Evolutionary conservation across 352 stramenopile genomes (phyloP).

Genomic region (Plasmopara viticola): DNA sequence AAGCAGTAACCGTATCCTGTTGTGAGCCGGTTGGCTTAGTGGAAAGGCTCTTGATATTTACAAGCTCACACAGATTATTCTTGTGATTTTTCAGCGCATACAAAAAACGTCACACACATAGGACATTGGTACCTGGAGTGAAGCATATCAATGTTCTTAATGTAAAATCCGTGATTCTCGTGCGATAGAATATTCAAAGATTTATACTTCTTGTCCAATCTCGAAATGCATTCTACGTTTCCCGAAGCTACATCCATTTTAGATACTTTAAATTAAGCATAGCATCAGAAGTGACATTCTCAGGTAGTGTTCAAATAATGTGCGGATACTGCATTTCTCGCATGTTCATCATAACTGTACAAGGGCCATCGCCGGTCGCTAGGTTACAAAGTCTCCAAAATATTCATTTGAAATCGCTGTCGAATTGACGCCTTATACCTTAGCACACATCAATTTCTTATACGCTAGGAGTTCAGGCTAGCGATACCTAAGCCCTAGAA

Average conservation of each 20-base stretch:
- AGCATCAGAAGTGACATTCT: too few relatives aligned
- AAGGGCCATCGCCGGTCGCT: too few relatives aligned
- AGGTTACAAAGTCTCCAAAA: too few relatives aligned
- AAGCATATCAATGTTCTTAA: not conserved
- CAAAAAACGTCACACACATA: not conserved
- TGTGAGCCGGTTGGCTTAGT: not conserved
- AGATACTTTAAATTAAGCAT: too few relatives aligned
- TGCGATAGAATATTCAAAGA: not conserved
- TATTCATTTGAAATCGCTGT: too few relatives aligned
- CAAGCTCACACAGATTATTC: constrained; percentile 1
- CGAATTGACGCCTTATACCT: too few relatives aligned
- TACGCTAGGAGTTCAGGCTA: too few relatives aligned
- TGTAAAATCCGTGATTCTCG: constrained; percentile 1
- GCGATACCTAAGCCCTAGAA: too few relatives aligned
- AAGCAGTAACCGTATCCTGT: not conserved
- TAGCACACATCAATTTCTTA: too few relatives aligned
- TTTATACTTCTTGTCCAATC: not conserved
- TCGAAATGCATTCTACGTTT: constrained; percentile 1
- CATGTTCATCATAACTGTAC: too few relatives aligned
- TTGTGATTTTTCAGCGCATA: not conserved
- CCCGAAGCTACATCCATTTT: constrained; percentile 3
- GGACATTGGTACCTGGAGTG: not conserved
- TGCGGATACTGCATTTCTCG: too few relatives aligned
- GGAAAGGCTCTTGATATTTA: not conserved
- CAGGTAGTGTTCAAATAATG: too few relatives aligned